These are phyloP conservation scores for Chytridium lagenaria DNA, from an alignment of 371 early-diverging fungal genomes.

Conservation along the genomic window DNA sequence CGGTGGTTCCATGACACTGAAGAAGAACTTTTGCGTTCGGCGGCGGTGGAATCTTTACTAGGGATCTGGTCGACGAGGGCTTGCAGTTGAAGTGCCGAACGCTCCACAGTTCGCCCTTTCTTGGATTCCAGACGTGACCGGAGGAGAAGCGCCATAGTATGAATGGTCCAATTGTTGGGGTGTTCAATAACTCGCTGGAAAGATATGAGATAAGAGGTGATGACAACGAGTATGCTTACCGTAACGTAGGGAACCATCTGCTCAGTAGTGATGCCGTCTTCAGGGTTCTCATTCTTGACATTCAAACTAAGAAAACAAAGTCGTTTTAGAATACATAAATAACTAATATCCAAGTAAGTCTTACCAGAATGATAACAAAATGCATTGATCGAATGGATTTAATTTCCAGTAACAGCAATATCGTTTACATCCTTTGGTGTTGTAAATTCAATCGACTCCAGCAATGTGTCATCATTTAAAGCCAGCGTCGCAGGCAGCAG, in stretches of 20 bases:
- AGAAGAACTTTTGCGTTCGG: conserved; percentile 85
- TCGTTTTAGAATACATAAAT: background rate
- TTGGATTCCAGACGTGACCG: conserved; percentile 89
- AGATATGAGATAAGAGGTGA: background rate
- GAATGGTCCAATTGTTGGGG: conserved; percentile 96
- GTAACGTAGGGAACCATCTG: conserved; percentile 91
- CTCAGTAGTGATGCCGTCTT: conserved; percentile 88
- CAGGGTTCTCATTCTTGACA: conserved; percentile 92
- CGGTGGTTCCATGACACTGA: conserved; percentile 78
- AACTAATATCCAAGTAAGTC: background rate
- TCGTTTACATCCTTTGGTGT: conserved; percentile 43
- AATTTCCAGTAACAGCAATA: conserved; percentile 61
- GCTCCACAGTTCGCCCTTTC: conserved; percentile 88
- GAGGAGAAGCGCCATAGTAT: conserved; percentile 89
- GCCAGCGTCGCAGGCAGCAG: conserved; percentile 70
- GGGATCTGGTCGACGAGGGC: conserved; percentile 91
- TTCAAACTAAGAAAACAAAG: conserved; percentile 68
- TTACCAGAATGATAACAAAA: conserved; percentile 83
- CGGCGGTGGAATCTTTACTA: conserved; percentile 72
- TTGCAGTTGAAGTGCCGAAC: conserved; percentile 90
- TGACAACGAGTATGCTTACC: conserved; percentile 23
- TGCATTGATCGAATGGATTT: conserved; percentile 82
- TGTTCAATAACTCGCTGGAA: conserved; percentile 84
- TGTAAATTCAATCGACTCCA: conserved; percentile 78
- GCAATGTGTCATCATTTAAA: conserved; percentile 88